Evolutionary conservation across 1,284 basidiomycete species (phyloP), one percentile per base, ranked within the genome.

Genomic region (Wallemia ichthyophaga): DNA sequence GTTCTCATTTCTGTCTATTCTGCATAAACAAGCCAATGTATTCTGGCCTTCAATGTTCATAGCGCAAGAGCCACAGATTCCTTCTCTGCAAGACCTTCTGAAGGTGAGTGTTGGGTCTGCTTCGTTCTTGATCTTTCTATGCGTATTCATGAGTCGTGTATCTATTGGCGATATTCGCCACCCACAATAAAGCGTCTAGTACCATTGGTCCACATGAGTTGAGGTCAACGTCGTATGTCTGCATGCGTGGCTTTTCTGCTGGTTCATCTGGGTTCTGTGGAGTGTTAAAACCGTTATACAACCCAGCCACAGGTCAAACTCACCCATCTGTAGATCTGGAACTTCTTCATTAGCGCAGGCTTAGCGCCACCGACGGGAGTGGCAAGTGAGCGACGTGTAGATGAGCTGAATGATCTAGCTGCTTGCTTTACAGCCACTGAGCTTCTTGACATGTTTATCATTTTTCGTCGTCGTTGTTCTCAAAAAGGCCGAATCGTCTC

Each of bases 121-220:
- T 71, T 96, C 91, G 72, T 96, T 96, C 79, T 98, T 98, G 71
- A 98, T 95, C 74, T 98, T 96, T 74, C 96, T 94, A 66, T 84
- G 81, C 62, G 25, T 58, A 11, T 2, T 7, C n/a, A 56, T 57
- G 19, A 56, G 57, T 25, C 15, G 56, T 27, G 63, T 59, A 59
- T 25, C 48, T 21, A 54, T 54, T 25, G 48, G n/a, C n/a, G n/a
- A n/a, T n/a, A n/a, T n/a, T n/a, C n/a, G n/a, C 27, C 24, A 56
- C 61, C 25, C 24, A 37, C 26, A 57, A 9, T 56, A 71, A 62
- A 60, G 73, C 73, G 66, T 77, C 75, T 37, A 77, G 70, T 61
- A 86, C 83, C 94, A 98, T 98, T 62, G 92, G 92, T 9, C 92
- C 92, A 56, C 83, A 88, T 72, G 88, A 81, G 73, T 87, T 86